A percentile compares a stretch with the other conserved stretches of the same genome.
Conservation (phyloP, 176 grass and related monocot species). For the Oryza meridionalis region DNA sequence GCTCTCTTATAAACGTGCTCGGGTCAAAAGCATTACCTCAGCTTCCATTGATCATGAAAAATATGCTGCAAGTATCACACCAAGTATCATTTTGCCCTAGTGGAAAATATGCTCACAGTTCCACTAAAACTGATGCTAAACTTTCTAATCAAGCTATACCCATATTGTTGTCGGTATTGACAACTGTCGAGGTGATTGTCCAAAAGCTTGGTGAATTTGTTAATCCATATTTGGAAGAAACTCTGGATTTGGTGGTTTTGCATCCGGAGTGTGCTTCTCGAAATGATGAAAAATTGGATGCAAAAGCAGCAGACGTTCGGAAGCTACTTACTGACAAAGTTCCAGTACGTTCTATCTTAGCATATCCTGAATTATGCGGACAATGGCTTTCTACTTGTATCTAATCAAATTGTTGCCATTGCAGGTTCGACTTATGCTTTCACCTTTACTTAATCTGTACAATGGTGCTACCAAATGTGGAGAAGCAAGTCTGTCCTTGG, state of each 20-base stretch:
- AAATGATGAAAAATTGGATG: conserved; percentile 59
- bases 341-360: conserved; percentile 71
- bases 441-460: conserved; percentile 72
- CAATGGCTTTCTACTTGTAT: conserved; percentile 6
- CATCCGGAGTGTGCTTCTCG: conserved; percentile 65
- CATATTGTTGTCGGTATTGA: conserved; percentile 62
- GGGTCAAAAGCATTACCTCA: conserved; percentile 82
- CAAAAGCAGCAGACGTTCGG: conserved; percentile 66
- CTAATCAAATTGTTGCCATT: conserved; percentile 44
- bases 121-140: conserved; percentile 15
- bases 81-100: conserved; percentile 60
- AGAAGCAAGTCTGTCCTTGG: conserved; percentile 68
- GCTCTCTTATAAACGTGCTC: conserved; percentile 77
- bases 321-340: conserved; percentile 74
- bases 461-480: conserved; percentile 63
- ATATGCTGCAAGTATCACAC: conserved; percentile 65
- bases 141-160: conserved; percentile 42
- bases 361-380: conserved; percentile 1
- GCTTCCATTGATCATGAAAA: conserved; percentile 78
- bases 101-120: conserved; percentile 40
- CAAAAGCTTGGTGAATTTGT: conserved; percentile 83
- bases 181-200: conserved; percentile 72
- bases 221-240: conserved; percentile 82
- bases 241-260: conserved; percentile 71
- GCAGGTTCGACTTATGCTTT: conserved; percentile 80